A percentile compares a stretch with the other conserved stretches of the same genome.
phyloP scores from a whole-genome alignment of 441 rosid species.

The Bocquillonia castaneifolia region DNA sequence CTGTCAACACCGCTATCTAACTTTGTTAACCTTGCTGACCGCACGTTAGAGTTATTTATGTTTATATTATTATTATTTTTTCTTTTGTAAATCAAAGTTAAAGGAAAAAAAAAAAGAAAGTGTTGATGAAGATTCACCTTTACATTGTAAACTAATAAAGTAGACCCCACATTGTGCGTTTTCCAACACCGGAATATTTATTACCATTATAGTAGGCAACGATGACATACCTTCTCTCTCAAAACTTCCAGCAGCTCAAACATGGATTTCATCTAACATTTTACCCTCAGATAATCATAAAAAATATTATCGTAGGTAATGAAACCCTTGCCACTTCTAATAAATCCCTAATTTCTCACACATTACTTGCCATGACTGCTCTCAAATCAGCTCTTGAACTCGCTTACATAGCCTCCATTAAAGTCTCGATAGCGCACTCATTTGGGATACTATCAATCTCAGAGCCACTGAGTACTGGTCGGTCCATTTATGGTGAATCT shows the following conservation, averaged over 20 bases:
- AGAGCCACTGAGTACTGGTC: constrained; percentile 64
- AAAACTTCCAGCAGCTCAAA: constrained; percentile 44
- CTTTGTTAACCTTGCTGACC: too few relatives aligned
- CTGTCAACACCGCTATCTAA: too few relatives aligned
- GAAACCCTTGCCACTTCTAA: constrained; percentile 61
- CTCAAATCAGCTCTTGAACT: constrained; percentile 44
- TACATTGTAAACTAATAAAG: too few relatives aligned
- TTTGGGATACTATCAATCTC: constrained; percentile 60
- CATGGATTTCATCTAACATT: constrained; percentile 51
- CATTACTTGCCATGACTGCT: constrained; percentile 63
- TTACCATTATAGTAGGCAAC: constrained; percentile 60
- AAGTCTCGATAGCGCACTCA: constrained; percentile 67
- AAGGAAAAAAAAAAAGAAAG: too few relatives aligned
- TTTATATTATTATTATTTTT: too few relatives aligned
- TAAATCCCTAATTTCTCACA: constrained; percentile 44
- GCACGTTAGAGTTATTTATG: too few relatives aligned
- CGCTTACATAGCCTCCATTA: constrained; percentile 41
- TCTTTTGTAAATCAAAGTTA: too few relatives aligned
- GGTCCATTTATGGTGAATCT: constrained; percentile 81
- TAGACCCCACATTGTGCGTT: too few relatives aligned
- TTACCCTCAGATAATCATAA: constrained; percentile 43
- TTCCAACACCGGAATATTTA: constrained; percentile 45
- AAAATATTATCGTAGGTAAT: constrained; percentile 62
- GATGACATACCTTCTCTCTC: constrained; percentile 52
- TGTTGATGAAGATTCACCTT: too few relatives aligned